Conservation (phyloP, 257 asterid genomes). For the Linaria vulgaris region DNA sequence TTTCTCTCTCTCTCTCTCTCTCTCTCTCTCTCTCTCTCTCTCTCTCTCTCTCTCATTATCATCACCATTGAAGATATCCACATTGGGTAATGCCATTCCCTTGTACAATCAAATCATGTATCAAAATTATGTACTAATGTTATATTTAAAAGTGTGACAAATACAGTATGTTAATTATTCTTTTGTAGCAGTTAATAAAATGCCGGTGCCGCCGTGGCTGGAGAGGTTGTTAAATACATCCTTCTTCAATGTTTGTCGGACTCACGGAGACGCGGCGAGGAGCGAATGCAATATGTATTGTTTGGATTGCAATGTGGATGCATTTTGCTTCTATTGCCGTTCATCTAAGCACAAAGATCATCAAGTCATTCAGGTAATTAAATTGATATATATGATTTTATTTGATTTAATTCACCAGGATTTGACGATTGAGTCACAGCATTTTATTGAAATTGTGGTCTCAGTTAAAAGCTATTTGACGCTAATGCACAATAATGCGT, state of each 20-base stretch:
- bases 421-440: no score
- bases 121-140: no score
- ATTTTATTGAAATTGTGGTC: no score
- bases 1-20: conserved; percentile 13
- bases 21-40: conserved; percentile 29
- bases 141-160: no score
- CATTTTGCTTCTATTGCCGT: conserved; percentile 85
- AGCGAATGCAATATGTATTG: conserved; percentile 93
- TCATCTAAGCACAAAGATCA: conserved; percentile 83
- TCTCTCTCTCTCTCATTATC: no score
- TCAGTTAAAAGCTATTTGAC: no score
- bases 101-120: no score
- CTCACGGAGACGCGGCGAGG: conserved; percentile 77
- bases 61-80: conserved; percentile 39
- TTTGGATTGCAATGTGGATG: conserved; percentile 64
- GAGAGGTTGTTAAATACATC: conserved; percentile 57
- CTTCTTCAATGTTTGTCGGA: conserved; percentile 71
- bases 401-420: no score
- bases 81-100: conserved; percentile 36
- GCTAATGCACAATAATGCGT: no score
- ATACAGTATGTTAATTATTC: no score
- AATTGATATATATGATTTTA: no score
- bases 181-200: conserved; percentile 8
- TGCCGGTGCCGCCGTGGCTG: conserved; percentile 89
- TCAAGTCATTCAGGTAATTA: conserved; percentile 81